Evolutionary conservation across 2,329 filamentous ascomycete species (phyloP).

Genomic region (Trichoderma sp.): DNA sequence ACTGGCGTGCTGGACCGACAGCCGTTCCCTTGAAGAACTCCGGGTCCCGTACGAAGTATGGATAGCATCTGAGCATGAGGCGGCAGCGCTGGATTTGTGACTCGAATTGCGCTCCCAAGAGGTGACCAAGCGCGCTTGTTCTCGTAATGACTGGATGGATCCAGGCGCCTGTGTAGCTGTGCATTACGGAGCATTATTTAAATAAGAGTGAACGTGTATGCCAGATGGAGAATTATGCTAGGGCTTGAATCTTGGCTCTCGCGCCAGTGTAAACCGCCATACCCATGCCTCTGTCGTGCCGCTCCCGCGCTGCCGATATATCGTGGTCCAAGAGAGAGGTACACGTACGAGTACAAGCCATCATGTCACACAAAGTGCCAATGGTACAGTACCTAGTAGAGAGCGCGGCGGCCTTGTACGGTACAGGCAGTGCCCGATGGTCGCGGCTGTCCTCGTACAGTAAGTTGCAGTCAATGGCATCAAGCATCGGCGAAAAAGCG

Average conservation of each 20-base stretch:
- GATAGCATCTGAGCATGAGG: not conserved
- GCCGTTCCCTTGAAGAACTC: not conserved
- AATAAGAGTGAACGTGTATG: slow-evolving; percentile 14
- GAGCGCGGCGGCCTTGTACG: not conserved
- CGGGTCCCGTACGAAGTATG: not conserved
- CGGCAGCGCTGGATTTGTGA: not conserved
- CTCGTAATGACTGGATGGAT: not conserved
- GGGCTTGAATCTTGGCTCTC: slow-evolving; percentile 13
- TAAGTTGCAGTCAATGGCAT: not conserved
- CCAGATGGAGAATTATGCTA: slow-evolving; percentile 17
- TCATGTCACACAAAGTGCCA: not conserved
- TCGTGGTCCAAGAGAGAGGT: not conserved
- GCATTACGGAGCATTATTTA: slow-evolving; percentile 15
- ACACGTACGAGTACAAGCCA: not conserved
- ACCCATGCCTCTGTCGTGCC: slow-evolving; percentile 16
- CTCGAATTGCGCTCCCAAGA: not conserved
- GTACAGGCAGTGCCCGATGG: not conserved
- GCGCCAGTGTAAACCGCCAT: slow-evolving; percentile 1
- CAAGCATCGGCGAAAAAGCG: not conserved
- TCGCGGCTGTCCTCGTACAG: not conserved
- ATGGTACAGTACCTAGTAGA: not conserved
- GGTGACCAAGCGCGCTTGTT: not conserved
- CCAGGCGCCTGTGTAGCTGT: not conserved
- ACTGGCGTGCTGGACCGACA: not conserved
- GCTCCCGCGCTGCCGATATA: slow-evolving; percentile 18